These are phyloP conservation scores for Annulohypoxylon bovei DNA, from an alignment of 495 filamentous ascomycete genomes.

Conservation along the genomic window DNA sequence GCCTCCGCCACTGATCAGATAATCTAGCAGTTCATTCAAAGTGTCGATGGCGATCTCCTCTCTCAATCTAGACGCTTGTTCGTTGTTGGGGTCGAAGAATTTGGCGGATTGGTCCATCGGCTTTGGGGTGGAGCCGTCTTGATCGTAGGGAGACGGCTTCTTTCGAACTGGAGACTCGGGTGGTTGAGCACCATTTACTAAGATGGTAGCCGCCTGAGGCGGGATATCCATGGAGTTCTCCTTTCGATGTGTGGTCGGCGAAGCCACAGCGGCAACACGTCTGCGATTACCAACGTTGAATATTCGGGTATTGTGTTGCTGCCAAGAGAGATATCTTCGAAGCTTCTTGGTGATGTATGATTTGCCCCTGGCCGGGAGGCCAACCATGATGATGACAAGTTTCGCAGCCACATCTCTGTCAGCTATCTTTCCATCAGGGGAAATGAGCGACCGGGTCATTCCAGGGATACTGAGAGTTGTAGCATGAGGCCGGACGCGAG, in stretches of 20 bases:
- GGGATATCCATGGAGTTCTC: slow-evolving; percentile 48
- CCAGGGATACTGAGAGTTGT: slow-evolving; percentile 87
- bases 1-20: slow-evolving; percentile 80
- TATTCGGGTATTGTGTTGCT: slow-evolving; percentile 92
- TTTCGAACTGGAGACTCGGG: slow-evolving; percentile 45
- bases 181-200: slow-evolving; percentile 55
- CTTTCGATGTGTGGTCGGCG: slow-evolving; percentile 42
- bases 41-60: slow-evolving; percentile 94
- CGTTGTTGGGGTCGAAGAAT: slow-evolving; percentile 95
- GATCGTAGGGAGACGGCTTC: slow-evolving; percentile 11
- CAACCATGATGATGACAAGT: slow-evolving; percentile 98
- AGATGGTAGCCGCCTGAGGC: slow-evolving; percentile 58
- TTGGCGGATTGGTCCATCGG: slow-evolving; percentile 86
- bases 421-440: slow-evolving; percentile 92
- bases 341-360: slow-evolving; percentile 99
- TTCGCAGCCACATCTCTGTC: slow-evolving; percentile 93
- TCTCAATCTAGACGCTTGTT: slow-evolving; percentile 79
- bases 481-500: slow-evolving; percentile 73
- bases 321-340: slow-evolving; percentile 93
- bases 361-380: slow-evolving; percentile 92
- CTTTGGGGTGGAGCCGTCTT: slow-evolving; percentile 47
- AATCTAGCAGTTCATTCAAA: slow-evolving; percentile 89
- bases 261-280: slow-evolving; percentile 71
- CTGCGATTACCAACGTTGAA: slow-evolving; percentile 97
- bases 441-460: slow-evolving; percentile 91